phyloP scores from a whole-genome alignment of 257 asterid genomes.

The Solanum dulcamara region DNA sequence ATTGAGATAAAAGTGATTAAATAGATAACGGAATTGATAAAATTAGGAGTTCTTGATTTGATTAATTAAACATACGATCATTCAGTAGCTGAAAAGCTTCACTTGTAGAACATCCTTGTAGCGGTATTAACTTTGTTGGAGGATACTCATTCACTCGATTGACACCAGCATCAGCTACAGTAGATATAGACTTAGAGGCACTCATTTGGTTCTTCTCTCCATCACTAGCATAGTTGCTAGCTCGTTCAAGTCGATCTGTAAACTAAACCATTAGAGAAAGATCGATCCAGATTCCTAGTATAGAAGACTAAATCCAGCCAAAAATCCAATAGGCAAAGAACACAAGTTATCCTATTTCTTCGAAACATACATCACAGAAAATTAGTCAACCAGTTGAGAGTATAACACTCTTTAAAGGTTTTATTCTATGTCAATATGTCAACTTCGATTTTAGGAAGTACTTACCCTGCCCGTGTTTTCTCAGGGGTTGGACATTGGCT shows the following conservation, averaged over 20 bases:
- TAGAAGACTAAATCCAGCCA: neutral
- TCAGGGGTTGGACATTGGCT: neutral
- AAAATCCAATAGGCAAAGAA: neutral
- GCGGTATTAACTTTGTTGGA: conserved; percentile 39
- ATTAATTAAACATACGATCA: conserved; percentile 43
- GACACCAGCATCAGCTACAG: conserved; percentile 41
- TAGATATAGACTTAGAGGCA: conserved; percentile 32
- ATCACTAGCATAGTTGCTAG: conserved; percentile 46
- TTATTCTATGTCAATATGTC: neutral
- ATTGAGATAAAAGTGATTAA: neutral
- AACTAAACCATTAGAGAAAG: conserved; percentile 4
- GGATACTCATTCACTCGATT: conserved; percentile 29
- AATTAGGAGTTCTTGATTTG: neutral
- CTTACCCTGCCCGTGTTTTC: neutral
- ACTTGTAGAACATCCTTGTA: conserved; percentile 59
- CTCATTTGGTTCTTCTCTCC: conserved; percentile 51
- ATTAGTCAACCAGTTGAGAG: neutral
- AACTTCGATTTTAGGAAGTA: neutral
- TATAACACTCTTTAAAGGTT: neutral
- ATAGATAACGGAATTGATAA: neutral
- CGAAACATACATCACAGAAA: neutral
- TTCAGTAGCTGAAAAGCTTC: conserved; percentile 64
- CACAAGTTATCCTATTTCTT: neutral
- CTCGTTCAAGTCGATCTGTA: conserved; percentile 71
- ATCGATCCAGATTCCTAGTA: neutral